Conservation (phyloP, 2,329 filamentous ascomycete species). For the Didymosphaeria variabile region DNA sequence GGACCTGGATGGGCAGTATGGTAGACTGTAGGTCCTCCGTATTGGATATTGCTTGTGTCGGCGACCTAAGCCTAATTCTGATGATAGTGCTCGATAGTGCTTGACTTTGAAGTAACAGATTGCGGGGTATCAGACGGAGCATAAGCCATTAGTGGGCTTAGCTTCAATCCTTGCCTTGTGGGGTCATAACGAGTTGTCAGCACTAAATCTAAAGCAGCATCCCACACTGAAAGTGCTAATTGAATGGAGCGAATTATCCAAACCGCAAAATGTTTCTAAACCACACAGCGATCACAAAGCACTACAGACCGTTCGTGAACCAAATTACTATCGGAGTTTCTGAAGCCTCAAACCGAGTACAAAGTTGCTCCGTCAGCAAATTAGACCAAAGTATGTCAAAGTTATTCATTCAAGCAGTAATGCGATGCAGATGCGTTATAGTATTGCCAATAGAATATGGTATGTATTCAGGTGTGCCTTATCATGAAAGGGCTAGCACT, state of each 20-base stretch:
- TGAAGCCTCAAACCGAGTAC: no score
- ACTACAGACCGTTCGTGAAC: no score
- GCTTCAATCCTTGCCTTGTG: neutral
- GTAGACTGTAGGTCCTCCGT: neutral
- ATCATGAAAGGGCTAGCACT: no score
- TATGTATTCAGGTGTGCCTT: no score
- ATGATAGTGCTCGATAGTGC: neutral
- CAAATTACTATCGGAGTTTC: no score
- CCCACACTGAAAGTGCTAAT: neutral
- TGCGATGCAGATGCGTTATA: no score
- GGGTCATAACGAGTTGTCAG: neutral
- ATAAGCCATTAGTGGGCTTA: neutral
- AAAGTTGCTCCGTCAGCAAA: no score
- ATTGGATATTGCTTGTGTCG: neutral
- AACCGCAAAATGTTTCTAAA: constrained; percentile 1
- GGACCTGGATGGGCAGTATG: neutral
- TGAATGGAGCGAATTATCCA: neutral
- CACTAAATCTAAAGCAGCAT: neutral
- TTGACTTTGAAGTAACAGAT: neutral
- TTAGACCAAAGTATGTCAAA: no score
- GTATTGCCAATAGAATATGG: no score
- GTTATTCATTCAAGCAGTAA: no score
- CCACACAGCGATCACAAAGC: no score
- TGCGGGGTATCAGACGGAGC: neutral
- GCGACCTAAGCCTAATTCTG: neutral